Evolutionary conservation across 352 stramenopile genomes (phyloP).

Genomic region (Pythium sukuiense): DNA sequence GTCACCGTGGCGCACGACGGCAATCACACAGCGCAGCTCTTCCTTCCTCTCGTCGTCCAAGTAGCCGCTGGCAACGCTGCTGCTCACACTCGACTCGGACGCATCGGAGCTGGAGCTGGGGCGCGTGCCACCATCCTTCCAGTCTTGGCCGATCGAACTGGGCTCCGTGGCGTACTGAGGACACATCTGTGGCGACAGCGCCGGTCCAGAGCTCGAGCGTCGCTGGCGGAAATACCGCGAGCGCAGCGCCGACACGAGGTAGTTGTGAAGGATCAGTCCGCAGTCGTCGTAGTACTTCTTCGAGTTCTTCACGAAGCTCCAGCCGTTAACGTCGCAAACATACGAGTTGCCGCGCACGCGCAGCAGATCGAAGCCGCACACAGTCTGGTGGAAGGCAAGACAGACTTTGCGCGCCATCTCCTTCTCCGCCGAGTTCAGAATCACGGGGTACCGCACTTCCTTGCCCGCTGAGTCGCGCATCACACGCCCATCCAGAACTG

Average conservation of each 20-base stretch:
- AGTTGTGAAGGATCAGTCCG: constrained; percentile 93
- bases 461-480: constrained; percentile 96
- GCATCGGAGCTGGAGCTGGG: constrained; percentile 66
- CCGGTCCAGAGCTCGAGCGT: constrained; percentile 48
- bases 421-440: constrained; percentile 98
- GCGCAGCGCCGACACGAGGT: constrained; percentile 77
- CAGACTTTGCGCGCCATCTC: constrained; percentile 95
- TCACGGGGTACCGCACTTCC: constrained; percentile 98
- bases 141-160: constrained; percentile 19
- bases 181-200: constrained; percentile 60
- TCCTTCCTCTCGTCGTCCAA: constrained; percentile 88
- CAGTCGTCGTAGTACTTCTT: constrained; percentile 99
- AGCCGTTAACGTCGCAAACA: constrained; percentile 99
- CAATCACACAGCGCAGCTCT: constrained; percentile 98
- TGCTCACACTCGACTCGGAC: constrained; percentile 68
- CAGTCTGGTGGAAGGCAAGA: constrained; percentile 97
- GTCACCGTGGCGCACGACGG: constrained; percentile 98
- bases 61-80: constrained; percentile 47
- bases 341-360: constrained; percentile 92
- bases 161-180: constrained; percentile 77
- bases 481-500: constrained; percentile 95
- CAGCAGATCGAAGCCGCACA: constrained; percentile 99
- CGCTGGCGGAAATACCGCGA: constrained; percentile 79
- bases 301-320: constrained; percentile 98
- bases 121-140: constrained; percentile 33